Conservation (phyloP, 2,329 filamentous ascomycete genomes). For the Monascus ruber region DNA sequence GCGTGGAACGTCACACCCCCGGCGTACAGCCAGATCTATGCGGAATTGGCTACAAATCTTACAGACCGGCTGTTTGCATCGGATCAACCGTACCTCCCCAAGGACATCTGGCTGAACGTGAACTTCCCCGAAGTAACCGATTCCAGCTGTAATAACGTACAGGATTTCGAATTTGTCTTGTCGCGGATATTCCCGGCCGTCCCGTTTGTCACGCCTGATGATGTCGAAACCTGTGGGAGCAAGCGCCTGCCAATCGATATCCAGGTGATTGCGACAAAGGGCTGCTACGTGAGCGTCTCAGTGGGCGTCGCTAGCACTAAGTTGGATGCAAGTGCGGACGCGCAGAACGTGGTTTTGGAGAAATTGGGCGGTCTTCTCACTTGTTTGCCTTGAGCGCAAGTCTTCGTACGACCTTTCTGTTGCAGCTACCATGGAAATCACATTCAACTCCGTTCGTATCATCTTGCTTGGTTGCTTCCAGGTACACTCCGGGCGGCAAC, state of each 20-base stretch:
- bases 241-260: slow-evolving; percentile 49
- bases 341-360: slow-evolving; percentile 41
- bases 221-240: slow-evolving; percentile 47
- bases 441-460: no score
- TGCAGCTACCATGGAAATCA: no score
- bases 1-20: slow-evolving; percentile 43
- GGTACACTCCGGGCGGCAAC: no score
- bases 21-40: slow-evolving; percentile 48
- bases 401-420: no score
- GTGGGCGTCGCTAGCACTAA: slow-evolving; percentile 51
- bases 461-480: no score
- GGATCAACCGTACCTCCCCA: slow-evolving; percentile 53
- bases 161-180: slow-evolving; percentile 53
- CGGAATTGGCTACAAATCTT: slow-evolving; percentile 48
- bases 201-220: slow-evolving; percentile 26
- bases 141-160: slow-evolving; percentile 39
- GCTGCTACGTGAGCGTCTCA: slow-evolving; percentile 54
- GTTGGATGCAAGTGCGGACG: slow-evolving; percentile 43
- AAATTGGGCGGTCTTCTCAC: slow-evolving; percentile 40
- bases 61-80: slow-evolving; percentile 44
- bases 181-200: slow-evolving; percentile 45
- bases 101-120: slow-evolving; percentile 53
- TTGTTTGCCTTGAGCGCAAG: slow-evolving; percentile 30
- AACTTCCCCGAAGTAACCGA: slow-evolving; percentile 48
- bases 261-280: slow-evolving; percentile 38